Evolutionary conservation across 2,329 filamentous ascomycete genomes (phyloP).

Genomic region (Cladosporium sp.): DNA sequence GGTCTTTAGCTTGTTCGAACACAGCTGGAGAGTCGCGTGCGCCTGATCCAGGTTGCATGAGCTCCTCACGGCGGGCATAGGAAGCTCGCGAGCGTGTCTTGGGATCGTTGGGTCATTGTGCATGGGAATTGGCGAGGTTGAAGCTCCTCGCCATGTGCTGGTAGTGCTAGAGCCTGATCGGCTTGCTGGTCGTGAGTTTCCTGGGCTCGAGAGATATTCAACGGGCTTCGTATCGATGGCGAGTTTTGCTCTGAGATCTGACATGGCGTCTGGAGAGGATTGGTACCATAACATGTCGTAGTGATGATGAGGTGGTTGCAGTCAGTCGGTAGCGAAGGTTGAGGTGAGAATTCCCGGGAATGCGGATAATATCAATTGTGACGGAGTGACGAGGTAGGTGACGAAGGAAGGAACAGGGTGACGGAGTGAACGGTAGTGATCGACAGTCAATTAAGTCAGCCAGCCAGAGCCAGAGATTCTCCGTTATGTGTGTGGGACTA

Average conservation of each 20-base stretch:
- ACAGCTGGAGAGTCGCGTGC: slow-evolving; percentile 37
- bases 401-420: slow-evolving; percentile 2
- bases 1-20: slow-evolving; percentile 31
- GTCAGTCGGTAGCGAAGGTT: neutral
- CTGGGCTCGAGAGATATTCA: slow-evolving; percentile 20
- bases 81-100: slow-evolving; percentile 31
- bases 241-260: slow-evolving; percentile 20
- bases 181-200: slow-evolving; percentile 16
- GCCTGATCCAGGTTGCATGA: slow-evolving; percentile 34
- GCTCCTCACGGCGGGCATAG: slow-evolving; percentile 35
- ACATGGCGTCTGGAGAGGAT: slow-evolving; percentile 22
- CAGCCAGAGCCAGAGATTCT: slow-evolving; percentile 13
- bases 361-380: slow-evolving; percentile 9
- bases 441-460: slow-evolving; percentile 13
- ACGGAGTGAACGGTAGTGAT: slow-evolving; percentile 15
- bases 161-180: slow-evolving; percentile 17
- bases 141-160: slow-evolving; percentile 11
- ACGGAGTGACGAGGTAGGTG: neutral
- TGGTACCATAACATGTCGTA: slow-evolving; percentile 19
- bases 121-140: slow-evolving; percentile 4
- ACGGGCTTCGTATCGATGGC: slow-evolving; percentile 20
- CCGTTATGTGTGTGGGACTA: slow-evolving; percentile 5
- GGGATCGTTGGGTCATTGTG: slow-evolving; percentile 18
- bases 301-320: neutral
- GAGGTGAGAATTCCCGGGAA: neutral